Evolutionary conservation across 345 rosid species (phyloP), one percentile per base, ranked within the genome.

Genomic region (Eucalyptus shirleyi): DNA sequence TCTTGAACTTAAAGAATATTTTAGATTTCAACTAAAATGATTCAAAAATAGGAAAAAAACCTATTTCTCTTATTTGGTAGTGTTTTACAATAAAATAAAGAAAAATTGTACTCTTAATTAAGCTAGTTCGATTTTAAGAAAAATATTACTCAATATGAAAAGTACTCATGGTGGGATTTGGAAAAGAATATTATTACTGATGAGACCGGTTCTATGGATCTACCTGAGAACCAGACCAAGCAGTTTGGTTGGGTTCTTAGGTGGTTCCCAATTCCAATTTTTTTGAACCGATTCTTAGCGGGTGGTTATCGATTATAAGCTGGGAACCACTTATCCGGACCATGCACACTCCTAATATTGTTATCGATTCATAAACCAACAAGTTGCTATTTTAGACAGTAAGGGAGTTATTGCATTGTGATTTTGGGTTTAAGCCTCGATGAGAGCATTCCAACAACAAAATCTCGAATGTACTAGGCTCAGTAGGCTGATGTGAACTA

Each of bases 221-320:
- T 5, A 47, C 14, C 5, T 12, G 0, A 2, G 50, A 47, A 12
- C 1, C 50, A 14, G 47, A 45, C 47, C 47, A 45, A 9, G 47
- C 11, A 0, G 3, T 45, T 45, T 45, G 47, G 47, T 44, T 3
- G 3, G 0, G 1, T 44, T 44, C 47, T 3, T 1, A 44, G 10
- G 10, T 44, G 10, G 2, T 47, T 47, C 4, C 50, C 1, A 1
- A 2, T 47, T 47, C 4, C 50, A 47, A 47, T 12, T 47, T 47
- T 47, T 47, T 47, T 12, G 50, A 47, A 47, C 0, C 1, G 0
- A 12, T 12, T 0, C 14, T 47, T 47, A 47, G 14, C 0, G 14
- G 5, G 50, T 1, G 50, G 14, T 47, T 47, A 0, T 47, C 1
- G 5, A 12, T 47, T 47, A 0, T 47, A 47, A 14, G 5, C 2